Evolutionary conservation across 257 asterid species (phyloP).

Genomic region (Solanum chilense): DNA sequence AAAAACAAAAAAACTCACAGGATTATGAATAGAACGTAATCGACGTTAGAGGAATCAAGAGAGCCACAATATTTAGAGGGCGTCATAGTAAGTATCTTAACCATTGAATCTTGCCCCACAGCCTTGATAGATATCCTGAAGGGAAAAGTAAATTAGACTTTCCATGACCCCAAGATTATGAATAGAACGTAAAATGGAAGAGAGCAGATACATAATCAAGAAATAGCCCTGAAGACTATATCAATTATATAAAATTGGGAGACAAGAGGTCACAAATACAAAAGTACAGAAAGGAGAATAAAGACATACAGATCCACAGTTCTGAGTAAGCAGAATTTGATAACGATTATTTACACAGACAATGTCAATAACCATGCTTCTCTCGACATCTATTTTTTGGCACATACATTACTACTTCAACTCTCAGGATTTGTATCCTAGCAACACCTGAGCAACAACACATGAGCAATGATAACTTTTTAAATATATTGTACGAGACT

Average conservation of each 20-base stretch:
- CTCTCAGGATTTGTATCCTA: too few species aligned
- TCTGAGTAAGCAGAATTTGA: too few species aligned
- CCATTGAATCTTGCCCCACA: conserved; percentile 83
- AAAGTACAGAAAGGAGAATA: too few species aligned
- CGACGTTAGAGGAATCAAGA: background rate
- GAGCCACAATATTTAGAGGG: conserved; percentile 11
- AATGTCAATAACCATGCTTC: too few species aligned
- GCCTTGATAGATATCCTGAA: conserved; percentile 78
- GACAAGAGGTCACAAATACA: too few species aligned
- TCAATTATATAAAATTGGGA: background rate
- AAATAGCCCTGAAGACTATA: background rate
- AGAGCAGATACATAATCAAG: background rate
- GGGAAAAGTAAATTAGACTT: conserved; percentile 71
- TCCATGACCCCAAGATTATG: conserved; percentile 23
- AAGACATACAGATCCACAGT: too few species aligned
- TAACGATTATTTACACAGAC: too few species aligned
- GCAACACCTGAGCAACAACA: background rate
- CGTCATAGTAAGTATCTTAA: conserved; percentile 57
- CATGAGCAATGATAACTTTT: conserved; percentile 1
- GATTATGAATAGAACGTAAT: too few species aligned
- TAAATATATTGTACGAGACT: conserved; percentile 4
- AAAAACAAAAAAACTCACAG: too few species aligned
- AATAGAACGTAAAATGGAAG: conserved; percentile 7
- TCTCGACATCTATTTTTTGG: too few species aligned
- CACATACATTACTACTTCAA: too few species aligned